Conservation (phyloP, 169 alveolate genomes). For the Eimeria acervulina region DNA sequence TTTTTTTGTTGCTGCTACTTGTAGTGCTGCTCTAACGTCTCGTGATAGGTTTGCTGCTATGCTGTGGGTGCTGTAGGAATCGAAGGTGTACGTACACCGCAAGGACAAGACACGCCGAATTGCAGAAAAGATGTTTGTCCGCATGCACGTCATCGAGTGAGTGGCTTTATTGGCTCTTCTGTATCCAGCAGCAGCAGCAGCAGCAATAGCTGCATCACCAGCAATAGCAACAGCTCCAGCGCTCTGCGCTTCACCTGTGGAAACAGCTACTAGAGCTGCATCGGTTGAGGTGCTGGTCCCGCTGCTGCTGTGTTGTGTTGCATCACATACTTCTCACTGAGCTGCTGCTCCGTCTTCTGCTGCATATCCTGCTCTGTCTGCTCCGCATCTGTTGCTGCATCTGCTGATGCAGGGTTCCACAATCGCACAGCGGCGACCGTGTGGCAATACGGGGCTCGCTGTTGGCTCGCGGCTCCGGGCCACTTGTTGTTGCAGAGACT, state of each 20-base stretch:
- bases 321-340: background rate
- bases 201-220: background rate
- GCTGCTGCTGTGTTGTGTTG: background rate
- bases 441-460: constrained; percentile 55
- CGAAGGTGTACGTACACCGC: constrained; percentile 71
- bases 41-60: background rate
- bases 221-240: background rate
- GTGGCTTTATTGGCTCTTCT: background rate
- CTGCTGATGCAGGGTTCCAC: constrained; percentile 52
- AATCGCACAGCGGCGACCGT: constrained; percentile 58
- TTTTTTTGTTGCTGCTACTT: background rate
- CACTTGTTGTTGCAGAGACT: constrained; percentile 5
- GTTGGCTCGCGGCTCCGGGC: constrained; percentile 67
- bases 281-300: background rate
- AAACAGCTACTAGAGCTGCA: background rate
- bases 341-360: background rate
- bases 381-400: background rate
- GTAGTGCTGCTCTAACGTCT: background rate
- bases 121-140: constrained; percentile 45
- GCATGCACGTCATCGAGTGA: constrained; percentile 70
- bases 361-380: background rate
- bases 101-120: constrained; percentile 61
- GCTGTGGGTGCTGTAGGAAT: constrained; percentile 8
- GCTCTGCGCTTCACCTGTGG: background rate
- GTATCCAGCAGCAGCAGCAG: background rate